Evolutionary conservation across 2,329 filamentous ascomycete genomes (phyloP).

Genomic region (Cercospora nicotianae): DNA sequence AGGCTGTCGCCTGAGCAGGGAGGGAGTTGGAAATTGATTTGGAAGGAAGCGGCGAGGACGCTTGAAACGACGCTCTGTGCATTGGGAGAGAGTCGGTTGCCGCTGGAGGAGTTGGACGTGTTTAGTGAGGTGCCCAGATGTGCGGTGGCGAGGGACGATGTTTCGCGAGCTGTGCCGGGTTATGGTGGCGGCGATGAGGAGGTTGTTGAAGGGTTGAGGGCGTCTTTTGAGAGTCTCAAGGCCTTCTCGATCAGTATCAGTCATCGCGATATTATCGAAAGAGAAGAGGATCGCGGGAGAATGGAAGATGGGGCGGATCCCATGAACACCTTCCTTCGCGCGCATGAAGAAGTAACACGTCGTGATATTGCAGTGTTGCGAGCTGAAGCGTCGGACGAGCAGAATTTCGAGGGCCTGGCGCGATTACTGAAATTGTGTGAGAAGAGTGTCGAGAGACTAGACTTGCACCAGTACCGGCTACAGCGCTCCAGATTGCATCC

Average conservation of each 20-base stretch:
- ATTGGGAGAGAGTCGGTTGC: neutral
- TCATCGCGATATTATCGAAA: neutral
- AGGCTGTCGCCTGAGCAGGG: no score
- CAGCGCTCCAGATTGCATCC: neutral
- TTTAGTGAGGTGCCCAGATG: constrained; percentile 10
- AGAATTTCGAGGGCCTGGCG: constrained; percentile 13
- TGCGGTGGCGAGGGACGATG: constrained; percentile 7
- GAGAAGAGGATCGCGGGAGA: neutral
- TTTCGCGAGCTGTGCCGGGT: neutral
- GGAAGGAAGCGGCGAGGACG: neutral
- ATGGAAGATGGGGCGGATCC: neutral
- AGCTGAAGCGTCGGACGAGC: constrained; percentile 13
- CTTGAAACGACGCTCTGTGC: neutral
- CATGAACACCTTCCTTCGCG: neutral
- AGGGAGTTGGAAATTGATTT: no score
- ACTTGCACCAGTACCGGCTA: constrained; percentile 13
- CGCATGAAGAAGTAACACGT: neutral
- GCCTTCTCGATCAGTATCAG: constrained; percentile 8
- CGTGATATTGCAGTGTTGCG: constrained; percentile 4
- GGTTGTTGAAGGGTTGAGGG: neutral
- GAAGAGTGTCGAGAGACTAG: constrained; percentile 14
- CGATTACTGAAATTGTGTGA: constrained; percentile 9
- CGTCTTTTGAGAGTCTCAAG: constrained; percentile 1
- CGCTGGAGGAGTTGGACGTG: constrained; percentile 5
- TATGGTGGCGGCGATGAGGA: neutral